Evolutionary conservation across 805 yeast genomes (phyloP), one percentile per base, ranked within the genome.

Genomic region (Saccharomycopsis schoenii): DNA sequence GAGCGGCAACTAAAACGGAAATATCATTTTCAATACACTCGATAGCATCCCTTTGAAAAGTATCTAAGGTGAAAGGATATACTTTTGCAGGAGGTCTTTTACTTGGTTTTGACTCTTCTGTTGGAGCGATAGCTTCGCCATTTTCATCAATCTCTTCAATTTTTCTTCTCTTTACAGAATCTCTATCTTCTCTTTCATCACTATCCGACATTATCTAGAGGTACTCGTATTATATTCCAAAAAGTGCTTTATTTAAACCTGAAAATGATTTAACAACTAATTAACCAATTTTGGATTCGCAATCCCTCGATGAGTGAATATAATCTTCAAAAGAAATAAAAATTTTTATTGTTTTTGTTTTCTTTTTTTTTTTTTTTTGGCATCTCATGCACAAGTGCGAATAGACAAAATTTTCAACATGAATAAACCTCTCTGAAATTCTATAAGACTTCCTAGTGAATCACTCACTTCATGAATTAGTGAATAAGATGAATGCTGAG

Each of bases 1-100:
- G 98, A 10, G 99, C 99, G 40, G 97, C 91, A 4, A 94, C 99
- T 67, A 94, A 78, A 25, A 94, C 99, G 1, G 96, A 87, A 74
- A 93, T 98, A 67, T 85, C 83, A 70, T 98, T 80, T 72, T 94
- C 98, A 65, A 94, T 94, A 75, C 98, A 93, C 11, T 97, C 91
- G 65, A 94, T 86, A 15, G 98, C 88, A 19, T 97, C 92, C 67
- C 94, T 97, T 76, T 94, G 99, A 79, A 94, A 94, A 37, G 99
- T 97, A 80, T 94, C 99, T 66, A 94, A 79, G 0, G 84, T 83
- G 74, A 94, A 94, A 0, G 98, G 98, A 68, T 94, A 94, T 0
- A 87, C 83, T 67, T 97, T 80, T 1, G 98, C 99, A 9, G 66
- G 66, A 10, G 64, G 60, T 56, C 60, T 60, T 50, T 56, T 62